These are phyloP conservation scores for Annulohypoxylon truncatum DNA, from an alignment of 2,329 filamentous ascomycete species.

Conservation along the genomic window DNA sequence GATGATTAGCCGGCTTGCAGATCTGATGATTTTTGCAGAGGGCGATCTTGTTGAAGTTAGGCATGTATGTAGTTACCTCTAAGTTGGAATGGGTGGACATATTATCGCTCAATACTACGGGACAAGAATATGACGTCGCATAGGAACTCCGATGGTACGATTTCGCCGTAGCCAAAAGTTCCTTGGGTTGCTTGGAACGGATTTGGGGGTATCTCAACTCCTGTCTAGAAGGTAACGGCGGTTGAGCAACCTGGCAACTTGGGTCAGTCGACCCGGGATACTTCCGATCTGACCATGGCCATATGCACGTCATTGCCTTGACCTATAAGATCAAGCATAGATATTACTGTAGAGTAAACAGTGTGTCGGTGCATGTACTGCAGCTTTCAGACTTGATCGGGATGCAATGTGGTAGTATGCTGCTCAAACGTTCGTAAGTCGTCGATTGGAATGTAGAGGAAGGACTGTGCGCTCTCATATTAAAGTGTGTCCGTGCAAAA, in stretches of 20 bases:
- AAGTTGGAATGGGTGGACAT: constrained; percentile 25
- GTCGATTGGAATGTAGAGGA: constrained; percentile 6
- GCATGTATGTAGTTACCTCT: constrained; percentile 18
- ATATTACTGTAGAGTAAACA: constrained; percentile 36
- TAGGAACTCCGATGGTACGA: constrained; percentile 33
- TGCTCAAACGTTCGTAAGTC: constrained; percentile 3
- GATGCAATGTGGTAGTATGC: constrained; percentile 13
- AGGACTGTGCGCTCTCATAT: constrained; percentile 22
- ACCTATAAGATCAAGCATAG: constrained; percentile 26
- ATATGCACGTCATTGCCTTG: constrained; percentile 38
- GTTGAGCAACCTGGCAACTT: constrained; percentile 28
- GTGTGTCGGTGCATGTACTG: constrained; percentile 22
- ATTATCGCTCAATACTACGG: constrained; percentile 34
- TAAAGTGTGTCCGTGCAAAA: constrained; percentile 17
- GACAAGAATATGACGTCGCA: constrained; percentile 33
- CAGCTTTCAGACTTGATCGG: constrained; percentile 18
- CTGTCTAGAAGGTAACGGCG: constrained; percentile 14
- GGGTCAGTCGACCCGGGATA: constrained; percentile 37
- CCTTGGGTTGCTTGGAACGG: constrained; percentile 8
- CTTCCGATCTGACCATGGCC: constrained; percentile 37
- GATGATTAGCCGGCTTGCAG: constrained; percentile 30
- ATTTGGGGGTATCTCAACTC: constrained; percentile 29
- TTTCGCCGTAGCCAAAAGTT: constrained; percentile 30
- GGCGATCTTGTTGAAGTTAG: constrained; percentile 28
- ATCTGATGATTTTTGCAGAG: constrained; percentile 16